phyloP scores from a whole-genome alignment of 2,329 filamentous ascomycete species.

The Knoxdaviesia capensis region DNA sequence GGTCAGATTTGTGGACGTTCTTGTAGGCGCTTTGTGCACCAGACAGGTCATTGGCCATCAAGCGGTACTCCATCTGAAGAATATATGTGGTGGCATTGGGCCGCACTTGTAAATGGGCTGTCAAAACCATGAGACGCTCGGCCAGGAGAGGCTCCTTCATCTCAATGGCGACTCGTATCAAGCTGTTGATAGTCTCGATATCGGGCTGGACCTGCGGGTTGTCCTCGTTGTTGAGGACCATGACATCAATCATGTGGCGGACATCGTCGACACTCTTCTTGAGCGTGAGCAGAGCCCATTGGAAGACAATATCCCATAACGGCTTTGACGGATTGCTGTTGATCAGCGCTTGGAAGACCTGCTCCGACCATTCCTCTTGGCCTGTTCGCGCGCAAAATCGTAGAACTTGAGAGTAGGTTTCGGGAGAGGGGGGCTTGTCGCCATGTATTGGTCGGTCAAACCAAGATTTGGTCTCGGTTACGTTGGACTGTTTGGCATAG shows the following conservation, averaged over 20 bases:
- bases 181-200: conserved; percentile 52
- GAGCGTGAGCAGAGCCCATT: conserved; percentile 51
- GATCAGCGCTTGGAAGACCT: conserved; percentile 32
- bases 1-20: conserved; percentile 29
- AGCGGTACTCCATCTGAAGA: conserved; percentile 54
- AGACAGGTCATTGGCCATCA: conserved; percentile 52
- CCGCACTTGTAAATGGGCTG: conserved; percentile 40
- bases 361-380: conserved; percentile 39
- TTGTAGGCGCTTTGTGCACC: conserved; percentile 48
- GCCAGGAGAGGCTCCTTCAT: conserved; percentile 50
- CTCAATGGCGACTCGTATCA: conserved; percentile 55
- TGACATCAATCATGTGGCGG: conserved; percentile 49
- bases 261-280: conserved; percentile 55
- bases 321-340: conserved; percentile 26
- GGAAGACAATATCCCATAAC: conserved; percentile 52
- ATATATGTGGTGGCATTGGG: conserved; percentile 52
- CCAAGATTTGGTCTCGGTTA: conserved; percentile 46
- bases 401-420: conserved; percentile 33
- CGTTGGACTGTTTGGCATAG: conserved; percentile 35
- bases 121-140: conserved; percentile 51
- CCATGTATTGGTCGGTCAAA: conserved; percentile 33
- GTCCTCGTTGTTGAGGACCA: conserved; percentile 29
- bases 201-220: conserved; percentile 34
- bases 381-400: conserved; percentile 38
- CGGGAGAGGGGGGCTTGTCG: conserved; percentile 17